These are phyloP conservation scores for Hymenoscyphus infarciens DNA, from an alignment of 2,329 filamentous ascomycete species.

Conservation along the genomic window DNA sequence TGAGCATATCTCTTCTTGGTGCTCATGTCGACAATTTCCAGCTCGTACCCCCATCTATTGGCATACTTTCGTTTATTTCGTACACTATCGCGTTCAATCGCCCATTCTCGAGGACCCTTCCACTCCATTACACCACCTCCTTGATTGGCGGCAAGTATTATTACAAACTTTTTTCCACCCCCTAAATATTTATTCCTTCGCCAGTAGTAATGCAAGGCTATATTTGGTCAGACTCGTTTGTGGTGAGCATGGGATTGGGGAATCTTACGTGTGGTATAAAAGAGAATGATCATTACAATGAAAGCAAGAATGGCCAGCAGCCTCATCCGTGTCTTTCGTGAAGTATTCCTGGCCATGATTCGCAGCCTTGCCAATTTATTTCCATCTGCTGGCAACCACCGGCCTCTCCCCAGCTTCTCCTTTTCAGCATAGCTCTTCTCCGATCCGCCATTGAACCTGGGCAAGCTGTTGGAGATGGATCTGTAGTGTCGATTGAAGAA, in stretches of 20 bases:
- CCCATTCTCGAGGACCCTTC: conserved; percentile 97
- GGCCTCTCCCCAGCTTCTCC: conserved; percentile 66
- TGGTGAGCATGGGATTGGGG: neutral
- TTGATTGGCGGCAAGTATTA: conserved; percentile 89
- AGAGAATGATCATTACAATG: conserved; percentile 58
- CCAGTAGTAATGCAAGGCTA: conserved; percentile 52
- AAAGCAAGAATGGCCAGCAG: conserved; percentile 57
- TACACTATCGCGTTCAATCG: conserved; percentile 93
- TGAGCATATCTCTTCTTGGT: conserved; percentile 98
- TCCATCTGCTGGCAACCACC: conserved; percentile 48
- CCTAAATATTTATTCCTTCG: conserved; percentile 70
- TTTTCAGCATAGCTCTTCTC: conserved; percentile 63
- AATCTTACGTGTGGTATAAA: conserved; percentile 69
- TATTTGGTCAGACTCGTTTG: conserved; percentile 17
- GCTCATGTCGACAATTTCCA: conserved; percentile 97
- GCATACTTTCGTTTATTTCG: conserved; percentile 92
- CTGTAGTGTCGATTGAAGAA: conserved; percentile 86
- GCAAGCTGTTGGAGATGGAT: conserved; percentile 73
- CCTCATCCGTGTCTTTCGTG: conserved; percentile 63
- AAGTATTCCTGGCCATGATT: conserved; percentile 47
- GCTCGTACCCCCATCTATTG: conserved; percentile 84
- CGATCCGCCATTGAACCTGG: conserved; percentile 58
- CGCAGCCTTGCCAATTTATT: conserved; percentile 47
- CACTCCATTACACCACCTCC: conserved; percentile 98
- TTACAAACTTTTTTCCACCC: conserved; percentile 85